These are phyloP conservation scores for Mycena alexandri DNA, from an alignment of 768 basidiomycete genomes.

Conservation along the genomic window DNA sequence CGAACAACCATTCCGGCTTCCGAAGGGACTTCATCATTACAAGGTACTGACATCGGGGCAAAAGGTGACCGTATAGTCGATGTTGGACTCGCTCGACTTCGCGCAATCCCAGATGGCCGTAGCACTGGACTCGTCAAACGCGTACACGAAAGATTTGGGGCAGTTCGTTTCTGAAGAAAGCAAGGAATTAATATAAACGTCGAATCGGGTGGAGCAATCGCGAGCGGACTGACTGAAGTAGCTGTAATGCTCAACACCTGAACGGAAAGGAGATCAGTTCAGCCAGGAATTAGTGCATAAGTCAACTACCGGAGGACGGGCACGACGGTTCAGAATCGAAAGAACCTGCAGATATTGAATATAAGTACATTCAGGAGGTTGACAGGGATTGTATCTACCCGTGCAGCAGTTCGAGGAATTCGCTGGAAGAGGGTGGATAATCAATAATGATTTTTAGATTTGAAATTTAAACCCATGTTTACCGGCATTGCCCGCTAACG, in stretches of 20 bases:
- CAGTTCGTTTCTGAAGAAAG: conserved; percentile 18
- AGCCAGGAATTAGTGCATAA: neutral
- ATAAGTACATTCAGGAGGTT: neutral
- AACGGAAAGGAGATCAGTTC: conserved; percentile 5
- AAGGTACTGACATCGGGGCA: conserved; percentile 16
- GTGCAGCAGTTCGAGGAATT: conserved; percentile 31
- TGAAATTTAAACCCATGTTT: neutral
- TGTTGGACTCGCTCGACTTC: conserved; percentile 9
- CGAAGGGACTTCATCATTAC: neutral
- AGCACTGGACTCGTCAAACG: conserved; percentile 26
- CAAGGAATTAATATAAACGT: neutral
- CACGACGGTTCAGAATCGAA: conserved; percentile 13
- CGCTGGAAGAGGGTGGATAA: conserved; percentile 5
- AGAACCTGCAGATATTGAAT: conserved; percentile 16
- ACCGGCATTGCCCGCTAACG: conserved; percentile 21
- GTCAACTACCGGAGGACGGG: conserved; percentile 17
- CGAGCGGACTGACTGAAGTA: conserved; percentile 24
- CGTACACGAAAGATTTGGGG: conserved; percentile 24
- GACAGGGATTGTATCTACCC: conserved; percentile 9
- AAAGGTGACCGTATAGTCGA: conserved; percentile 18
- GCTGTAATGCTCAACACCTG: conserved; percentile 24
- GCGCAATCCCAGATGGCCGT: conserved; percentile 23
- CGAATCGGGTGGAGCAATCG: neutral
- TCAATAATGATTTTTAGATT: neutral
- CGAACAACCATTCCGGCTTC: conserved; percentile 12